Evolutionary conservation across 192 early-diverging fungal genomes (phyloP), one percentile per base, ranked within the genome.

Genomic region (Coemansia sp.): DNA sequence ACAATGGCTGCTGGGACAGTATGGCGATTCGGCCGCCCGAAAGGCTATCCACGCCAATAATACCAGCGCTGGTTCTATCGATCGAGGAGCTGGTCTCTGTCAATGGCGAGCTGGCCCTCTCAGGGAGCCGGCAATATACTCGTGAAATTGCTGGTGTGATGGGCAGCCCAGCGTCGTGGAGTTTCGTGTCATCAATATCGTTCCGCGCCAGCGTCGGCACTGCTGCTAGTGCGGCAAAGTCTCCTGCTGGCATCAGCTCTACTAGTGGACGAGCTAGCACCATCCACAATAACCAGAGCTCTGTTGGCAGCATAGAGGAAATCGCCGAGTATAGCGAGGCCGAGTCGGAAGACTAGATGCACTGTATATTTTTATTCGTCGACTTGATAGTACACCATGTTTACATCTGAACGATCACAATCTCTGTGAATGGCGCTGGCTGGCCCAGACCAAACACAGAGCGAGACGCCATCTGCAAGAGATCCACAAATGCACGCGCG

Each of bases 401-500:
- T n/a, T n/a, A n/a, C n/a, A n/a, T n/a, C n/a, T n/a, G n/a, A n/a
- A n/a, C n/a, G n/a, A 52, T 42, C 9, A 13, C 0, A 16, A 52
- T 52, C 6, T 41, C 50, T 0, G 50, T 10, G 12, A 42, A 52
- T n/a, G 55, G 42, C 5, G 18, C 14, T 6, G 33, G 16, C 38
- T 71, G 67, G 9, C 11, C 11, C 11, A 64, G 60, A n/a, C 14
- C 16, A 23, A 71, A 56, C 19, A 52, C 56, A 1, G 67, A 64
- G 21, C 31, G 38, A 4, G 60, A 35, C 11, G 60, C 67, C 60
- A 64, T 47, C 27, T 71, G 60, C 10, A 71, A 44, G 20, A 64
- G 17, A 32, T 71, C 67, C 11, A 58, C 38, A 32, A 71, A 71
- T 3, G 67, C 67, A 10, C 67, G 47, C 5, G 67, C 60, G 9